phyloP scores from a whole-genome alignment of 1,139 yeast species.

The Suhomyces chickasaworum region DNA sequence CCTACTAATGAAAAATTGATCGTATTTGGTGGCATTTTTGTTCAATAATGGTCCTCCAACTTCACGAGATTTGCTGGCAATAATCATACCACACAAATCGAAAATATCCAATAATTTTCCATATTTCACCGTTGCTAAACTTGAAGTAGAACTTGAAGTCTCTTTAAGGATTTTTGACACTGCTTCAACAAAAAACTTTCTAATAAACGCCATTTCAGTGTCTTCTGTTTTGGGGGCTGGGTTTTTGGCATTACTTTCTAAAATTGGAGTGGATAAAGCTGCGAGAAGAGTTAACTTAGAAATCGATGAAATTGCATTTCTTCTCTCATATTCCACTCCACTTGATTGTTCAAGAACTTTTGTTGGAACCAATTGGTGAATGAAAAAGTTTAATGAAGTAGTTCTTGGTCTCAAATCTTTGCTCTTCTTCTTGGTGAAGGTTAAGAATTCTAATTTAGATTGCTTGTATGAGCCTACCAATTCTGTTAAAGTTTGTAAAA shows the following conservation, averaged over 20 bases:
- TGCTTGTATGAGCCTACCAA: slow-evolving; percentile 76
- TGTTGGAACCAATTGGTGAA: slow-evolving; percentile 74
- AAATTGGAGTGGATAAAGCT: slow-evolving; percentile 50
- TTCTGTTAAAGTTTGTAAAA: slow-evolving; percentile 71
- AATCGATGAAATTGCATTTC: slow-evolving; percentile 48
- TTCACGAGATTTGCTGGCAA: slow-evolving; percentile 46
- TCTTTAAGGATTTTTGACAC: slow-evolving; percentile 66
- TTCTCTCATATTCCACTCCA: slow-evolving; percentile 36
- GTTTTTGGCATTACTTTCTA: background rate
- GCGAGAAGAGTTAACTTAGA: slow-evolving; percentile 60
- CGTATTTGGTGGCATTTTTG: slow-evolving; percentile 52
- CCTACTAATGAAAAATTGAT: slow-evolving; percentile 61
- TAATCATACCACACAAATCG: slow-evolving; percentile 50
- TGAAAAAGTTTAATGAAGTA: slow-evolving; percentile 72
- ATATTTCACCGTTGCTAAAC: slow-evolving; percentile 43
- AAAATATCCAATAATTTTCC: slow-evolving; percentile 60
- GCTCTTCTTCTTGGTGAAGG: slow-evolving; percentile 61
- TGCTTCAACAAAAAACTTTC: slow-evolving; percentile 74
- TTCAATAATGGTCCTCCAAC: slow-evolving; percentile 49
- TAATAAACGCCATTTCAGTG: slow-evolving; percentile 67
- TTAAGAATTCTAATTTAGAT: slow-evolving; percentile 79
- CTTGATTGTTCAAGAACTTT: slow-evolving; percentile 39
- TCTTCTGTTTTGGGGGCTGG: slow-evolving; percentile 55
- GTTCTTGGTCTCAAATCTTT: slow-evolving; percentile 58
- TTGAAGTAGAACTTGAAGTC: slow-evolving; percentile 27